A percentile compares a stretch with the other conserved stretches of the same genome.
Conservation (phyloP, 306 rosid species). For the Amphicarpaea edgeworthii region DNA sequence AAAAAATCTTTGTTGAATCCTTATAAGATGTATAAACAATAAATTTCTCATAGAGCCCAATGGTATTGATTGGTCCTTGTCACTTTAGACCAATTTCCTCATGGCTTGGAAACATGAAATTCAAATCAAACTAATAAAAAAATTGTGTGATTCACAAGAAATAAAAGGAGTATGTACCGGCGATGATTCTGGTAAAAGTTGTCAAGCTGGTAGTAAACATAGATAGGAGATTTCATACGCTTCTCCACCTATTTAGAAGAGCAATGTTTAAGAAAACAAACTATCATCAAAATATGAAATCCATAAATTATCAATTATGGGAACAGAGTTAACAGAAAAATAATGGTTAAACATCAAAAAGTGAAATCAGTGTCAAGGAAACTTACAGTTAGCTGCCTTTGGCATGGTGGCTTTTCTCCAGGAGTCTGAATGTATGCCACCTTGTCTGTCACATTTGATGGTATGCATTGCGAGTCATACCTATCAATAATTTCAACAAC, state of each 20-base stretch:
- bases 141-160: conserved; percentile 15
- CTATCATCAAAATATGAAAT: conserved; percentile 34
- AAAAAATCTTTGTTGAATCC: not conserved
- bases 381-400: conserved; percentile 59
- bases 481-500: conserved; percentile 87
- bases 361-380: conserved; percentile 23
- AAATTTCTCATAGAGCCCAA: conserved; percentile 4
- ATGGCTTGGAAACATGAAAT: not conserved
- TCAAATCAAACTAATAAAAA: not conserved
- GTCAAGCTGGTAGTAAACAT: conserved; percentile 92
- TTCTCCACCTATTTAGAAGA: conserved; percentile 66
- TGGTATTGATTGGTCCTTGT: not conserved
- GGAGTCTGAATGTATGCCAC: conserved; percentile 68
- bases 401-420: conserved; percentile 55
- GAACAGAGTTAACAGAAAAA: conserved; percentile 3
- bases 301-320: conserved; percentile 13
- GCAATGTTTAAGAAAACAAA: conserved; percentile 30
- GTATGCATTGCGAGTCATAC: conserved; percentile 73
- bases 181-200: conserved; percentile 97
- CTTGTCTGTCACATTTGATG: conserved; percentile 42
- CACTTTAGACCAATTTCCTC: conserved; percentile 15
- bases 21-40: not conserved
- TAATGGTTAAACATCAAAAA: conserved; percentile 18
- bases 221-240: conserved; percentile 78
- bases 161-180: conserved; percentile 56